Base-by-base conservation (phyloP, 2,329 filamentous ascomycete genomes). In the Fusarium avenaceum region DNA sequence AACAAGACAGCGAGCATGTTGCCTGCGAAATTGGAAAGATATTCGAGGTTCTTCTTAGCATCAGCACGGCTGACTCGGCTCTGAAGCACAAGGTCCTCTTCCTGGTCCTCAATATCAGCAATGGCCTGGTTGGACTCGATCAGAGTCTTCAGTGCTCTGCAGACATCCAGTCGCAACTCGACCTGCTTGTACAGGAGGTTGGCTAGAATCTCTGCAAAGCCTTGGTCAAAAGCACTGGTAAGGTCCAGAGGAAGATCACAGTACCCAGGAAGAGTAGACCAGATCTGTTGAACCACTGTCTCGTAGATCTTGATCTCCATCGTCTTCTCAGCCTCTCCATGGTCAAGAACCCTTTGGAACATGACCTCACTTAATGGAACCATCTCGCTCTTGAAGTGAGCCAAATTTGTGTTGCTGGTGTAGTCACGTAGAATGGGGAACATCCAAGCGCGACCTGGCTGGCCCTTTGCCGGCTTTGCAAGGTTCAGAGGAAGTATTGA, bases 231-330 rank as follows among this genome's bases (percentile, higher is more conserved):
- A 1, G 92, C 85, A 65, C 90, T 84, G 7, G 80, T 81, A 42
- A 95, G 76, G 75, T 99, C 96, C 35, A 97, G 80, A 2, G 96
- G 95, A 54, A 97, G 83, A 76, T 97, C 93, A 78, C 96, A 98
- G 81, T 97, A 99, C 2, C 96, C 96, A 0, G 96, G 95, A 17
- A 99, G 85, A 51, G 92, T 90, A 1, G 93, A 93, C 96, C 96
- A 99, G 42, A 95, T 94, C 76, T 99, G 96, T 71, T 96, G 92
- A 10, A 99, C 93, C 6, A 99, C 84, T 0, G 96, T 98, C 81
- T 99, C 95, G 77, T 96, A 99, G 61, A 99, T 96, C 84, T 99
- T 99, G 76, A 96, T 87, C 78, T 98, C 94, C 86, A 97, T 94
- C 0, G 93, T 96, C 84, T 97, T 97, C 76, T 95, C 92, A 15